Evolutionary conservation across 106 monocot genomes (phyloP).

Genomic region (Allium fistulosum): DNA sequence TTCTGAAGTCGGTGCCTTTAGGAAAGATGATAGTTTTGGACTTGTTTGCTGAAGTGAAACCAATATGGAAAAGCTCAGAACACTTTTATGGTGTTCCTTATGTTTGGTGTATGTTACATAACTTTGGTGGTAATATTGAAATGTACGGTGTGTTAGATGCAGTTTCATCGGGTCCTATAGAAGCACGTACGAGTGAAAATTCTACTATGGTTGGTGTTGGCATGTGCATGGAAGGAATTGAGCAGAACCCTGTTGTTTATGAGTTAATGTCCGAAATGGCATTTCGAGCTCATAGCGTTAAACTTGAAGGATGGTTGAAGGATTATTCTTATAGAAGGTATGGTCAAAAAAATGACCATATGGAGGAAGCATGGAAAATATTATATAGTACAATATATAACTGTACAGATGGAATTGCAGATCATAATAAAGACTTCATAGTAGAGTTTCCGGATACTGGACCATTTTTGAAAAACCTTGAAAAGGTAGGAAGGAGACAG

Average conservation of each 20-base stretch:
- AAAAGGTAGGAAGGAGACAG: conserved; percentile 10
- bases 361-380: conserved; percentile 78
- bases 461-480: conserved; percentile 27
- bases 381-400: conserved; percentile 90
- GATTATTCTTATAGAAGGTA: conserved; percentile 69
- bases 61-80: conserved; percentile 85
- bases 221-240: conserved; percentile 99
- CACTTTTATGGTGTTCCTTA: conserved; percentile 98
- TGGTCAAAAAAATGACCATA: conserved; percentile 32
- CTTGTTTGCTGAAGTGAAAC: conserved; percentile 96
- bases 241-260: conserved; percentile 95
- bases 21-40: conserved; percentile 98
- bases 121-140: conserved; percentile 98
- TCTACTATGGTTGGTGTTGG: conserved; percentile 99
- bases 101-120: conserved; percentile 99
- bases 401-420: conserved; percentile 92
- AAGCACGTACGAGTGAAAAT: conserved; percentile 64
- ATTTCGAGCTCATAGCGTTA: conserved; percentile 56
- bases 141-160: conserved; percentile 92
- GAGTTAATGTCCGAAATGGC: conserved; percentile 99
- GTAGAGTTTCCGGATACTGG: conserved; percentile 70
- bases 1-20: conserved; percentile 91
- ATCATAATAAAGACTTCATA: conserved; percentile 89
- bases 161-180: conserved; percentile 85
- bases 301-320: conserved; percentile 73